A percentile compares a stretch with the other conserved stretches of the same genome.
Evolutionary conservation across 176 grass and related monocot genomes (phyloP).

Genomic region (Triticum dicoccoides): DNA sequence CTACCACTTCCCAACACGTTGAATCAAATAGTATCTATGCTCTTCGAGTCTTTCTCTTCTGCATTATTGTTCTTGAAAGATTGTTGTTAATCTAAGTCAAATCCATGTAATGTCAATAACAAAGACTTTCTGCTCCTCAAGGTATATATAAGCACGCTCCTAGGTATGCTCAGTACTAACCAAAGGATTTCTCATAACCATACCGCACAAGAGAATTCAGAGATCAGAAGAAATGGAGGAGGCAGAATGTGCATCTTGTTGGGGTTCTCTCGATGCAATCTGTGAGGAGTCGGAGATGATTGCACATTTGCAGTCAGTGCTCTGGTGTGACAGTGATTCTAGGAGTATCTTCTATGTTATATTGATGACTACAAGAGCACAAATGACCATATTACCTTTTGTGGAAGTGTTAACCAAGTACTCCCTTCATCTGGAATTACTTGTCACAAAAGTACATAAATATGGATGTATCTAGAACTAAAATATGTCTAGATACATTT

Average conservation of each 20-base stretch:
- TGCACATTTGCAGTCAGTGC: not conserved
- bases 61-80: not conserved
- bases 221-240: not conserved
- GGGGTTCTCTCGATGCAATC: not conserved
- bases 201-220: not conserved
- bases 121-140: not conserved
- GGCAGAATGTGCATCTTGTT: not conserved
- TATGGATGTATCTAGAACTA: too few species aligned
- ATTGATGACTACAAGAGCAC: too few species aligned
- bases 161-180: not conserved
- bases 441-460: too few species aligned
- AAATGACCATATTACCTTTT: too few species aligned
- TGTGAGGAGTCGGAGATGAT: slow-evolving; percentile 13
- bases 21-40: slow-evolving; percentile 14
- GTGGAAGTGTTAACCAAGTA: too few species aligned
- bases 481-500: too few species aligned
- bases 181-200: not conserved
- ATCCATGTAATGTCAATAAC: not conserved
- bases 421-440: too few species aligned
- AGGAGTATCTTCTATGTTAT: too few species aligned
- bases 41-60: slow-evolving; percentile 24
- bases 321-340: not conserved
- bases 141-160: not conserved
- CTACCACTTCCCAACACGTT: not conserved
- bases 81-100: not conserved